A percentile compares a stretch with the other conserved stretches of the same genome.
These are phyloP conservation scores for Cryptococcus sp. DNA, from an alignment of 1,284 basidiomycete genomes.

Conservation along the genomic window DNA sequence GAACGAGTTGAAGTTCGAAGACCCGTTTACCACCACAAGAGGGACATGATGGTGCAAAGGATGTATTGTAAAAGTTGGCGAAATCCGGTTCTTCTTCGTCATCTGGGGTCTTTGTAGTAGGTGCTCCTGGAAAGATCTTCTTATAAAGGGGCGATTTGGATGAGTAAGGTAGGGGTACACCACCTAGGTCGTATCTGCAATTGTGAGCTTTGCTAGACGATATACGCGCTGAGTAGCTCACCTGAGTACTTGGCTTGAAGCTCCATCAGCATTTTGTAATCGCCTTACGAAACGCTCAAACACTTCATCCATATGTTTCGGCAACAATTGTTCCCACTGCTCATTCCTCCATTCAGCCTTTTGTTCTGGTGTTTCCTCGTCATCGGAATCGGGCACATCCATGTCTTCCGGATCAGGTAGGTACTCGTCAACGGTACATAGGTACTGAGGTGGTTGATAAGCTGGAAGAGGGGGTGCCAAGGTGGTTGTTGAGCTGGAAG, in stretches of 20 bases:
- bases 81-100: constrained; percentile 39
- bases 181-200: constrained; percentile 44
- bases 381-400: constrained; percentile 25
- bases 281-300: constrained; percentile 45
- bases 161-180: constrained; percentile 45
- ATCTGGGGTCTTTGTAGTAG: constrained; percentile 24
- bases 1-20: constrained; percentile 48
- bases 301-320: constrained; percentile 43
- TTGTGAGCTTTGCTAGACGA: not conserved
- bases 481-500: constrained; percentile 9
- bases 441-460: constrained; percentile 46
- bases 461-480: constrained; percentile 39
- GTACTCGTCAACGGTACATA: constrained; percentile 47
- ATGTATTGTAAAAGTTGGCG: constrained; percentile 25
- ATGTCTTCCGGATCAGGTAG: constrained; percentile 30
- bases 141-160: constrained; percentile 38
- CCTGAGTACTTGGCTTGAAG: constrained; percentile 42
- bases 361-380: constrained; percentile 26
- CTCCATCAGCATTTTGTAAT: constrained; percentile 40
- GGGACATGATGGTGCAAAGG: constrained; percentile 33
- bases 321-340: constrained; percentile 40
- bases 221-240: constrained; percentile 8
- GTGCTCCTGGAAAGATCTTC: constrained; percentile 38
- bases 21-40: constrained; percentile 35
- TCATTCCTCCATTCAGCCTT: constrained; percentile 31